Base-by-base conservation (phyloP, 2,329 filamentous ascomycete species). In the Talaromyces marneffei region DNA sequence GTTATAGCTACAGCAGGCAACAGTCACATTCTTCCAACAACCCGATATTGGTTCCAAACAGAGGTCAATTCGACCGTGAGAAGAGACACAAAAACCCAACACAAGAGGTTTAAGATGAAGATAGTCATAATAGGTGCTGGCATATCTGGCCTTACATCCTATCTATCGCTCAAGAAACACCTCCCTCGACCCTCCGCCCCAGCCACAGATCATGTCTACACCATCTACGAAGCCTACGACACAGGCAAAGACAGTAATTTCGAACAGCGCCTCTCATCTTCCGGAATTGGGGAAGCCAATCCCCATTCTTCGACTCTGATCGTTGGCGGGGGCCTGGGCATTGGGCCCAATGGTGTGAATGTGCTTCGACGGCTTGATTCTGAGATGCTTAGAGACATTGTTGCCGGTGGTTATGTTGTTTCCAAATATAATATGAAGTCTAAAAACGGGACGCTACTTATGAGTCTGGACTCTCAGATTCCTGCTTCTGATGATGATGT, bases 41-140 rank as follows among this genome's bases (percentile, higher is more conserved):
- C 25, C 42, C 14, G 23, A 23, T 18, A 25, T 7, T 20, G 4
- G 14, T 2, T 6, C 29, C 16, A 48, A 48, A 29, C 18, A 35
- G 18, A 37, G 6, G 7, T 25, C 42, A n/a, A 7, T 16, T 46
- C 8, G 12, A 25, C 6, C 2, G 16, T 53, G 12, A 37, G 20
- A 48, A 33, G 44, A 3, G 14, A 27, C 42, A 48, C n/a, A 31
- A 3, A 14, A 31, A 33, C 20, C 9, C 8, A n/a, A 31, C n/a
- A 50, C 20, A 31, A 31, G 25, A 4, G 10, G 27, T 20, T 18
- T 9, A 50, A 12, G 3, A 78, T 78, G 76, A 77, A 76, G 62
- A 76, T 79, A 39, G 68, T 73, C 23, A 78, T 79, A 14, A 67
- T 79, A 39, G 77, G 77, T n/a, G 77, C 68, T 14, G 77, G 76